Evolutionary conservation across 176 grass and related monocot species (phyloP).

Genomic region (Oryza meyeriana): DNA sequence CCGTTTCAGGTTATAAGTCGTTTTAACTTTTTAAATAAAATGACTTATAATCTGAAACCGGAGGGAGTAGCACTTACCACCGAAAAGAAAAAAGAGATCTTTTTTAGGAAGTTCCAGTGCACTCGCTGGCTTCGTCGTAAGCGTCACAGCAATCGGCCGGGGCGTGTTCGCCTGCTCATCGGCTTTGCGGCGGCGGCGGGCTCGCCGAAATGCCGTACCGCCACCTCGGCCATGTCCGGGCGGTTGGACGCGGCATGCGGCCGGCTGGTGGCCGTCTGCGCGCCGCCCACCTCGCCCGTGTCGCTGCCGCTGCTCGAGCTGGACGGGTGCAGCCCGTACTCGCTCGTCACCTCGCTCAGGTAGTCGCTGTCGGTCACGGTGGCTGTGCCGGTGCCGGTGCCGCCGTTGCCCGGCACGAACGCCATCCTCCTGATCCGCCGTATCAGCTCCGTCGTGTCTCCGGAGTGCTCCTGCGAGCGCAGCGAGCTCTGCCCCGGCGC

Average conservation of each 20-base stretch:
- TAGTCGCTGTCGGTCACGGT: slow-evolving; percentile 8
- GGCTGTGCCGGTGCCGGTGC: neutral
- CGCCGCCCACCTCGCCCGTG: slow-evolving; percentile 17
- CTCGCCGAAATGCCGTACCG: neutral
- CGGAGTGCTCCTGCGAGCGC: slow-evolving; percentile 13
- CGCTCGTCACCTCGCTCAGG: slow-evolving; percentile 55
- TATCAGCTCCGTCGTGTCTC: slow-evolving; percentile 20
- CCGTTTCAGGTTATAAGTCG: too few species aligned
- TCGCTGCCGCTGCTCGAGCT: slow-evolving; percentile 39
- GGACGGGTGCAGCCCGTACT: slow-evolving; percentile 43
- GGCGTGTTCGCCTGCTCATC: slow-evolving; percentile 22
- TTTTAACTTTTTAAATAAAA: too few species aligned
- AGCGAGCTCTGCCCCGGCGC: slow-evolving; percentile 55
- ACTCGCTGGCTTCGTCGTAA: neutral
- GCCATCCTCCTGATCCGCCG: slow-evolving; percentile 52
- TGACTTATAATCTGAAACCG: too few species aligned
- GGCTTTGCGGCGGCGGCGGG: neutral
- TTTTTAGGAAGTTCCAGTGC: too few species aligned
- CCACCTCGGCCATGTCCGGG: neutral
- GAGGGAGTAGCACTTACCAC: too few species aligned
- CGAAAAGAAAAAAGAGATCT: neutral
- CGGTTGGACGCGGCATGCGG: neutral
- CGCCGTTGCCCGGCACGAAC: slow-evolving; percentile 29
- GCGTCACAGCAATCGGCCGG: slow-evolving; percentile 11
- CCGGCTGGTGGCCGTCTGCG: neutral